A percentile compares a stretch with the other conserved stretches of the same genome.
Evolutionary conservation across 169 alveolate genomes (phyloP).

Genomic region (Plasmodium adleri): DNA sequence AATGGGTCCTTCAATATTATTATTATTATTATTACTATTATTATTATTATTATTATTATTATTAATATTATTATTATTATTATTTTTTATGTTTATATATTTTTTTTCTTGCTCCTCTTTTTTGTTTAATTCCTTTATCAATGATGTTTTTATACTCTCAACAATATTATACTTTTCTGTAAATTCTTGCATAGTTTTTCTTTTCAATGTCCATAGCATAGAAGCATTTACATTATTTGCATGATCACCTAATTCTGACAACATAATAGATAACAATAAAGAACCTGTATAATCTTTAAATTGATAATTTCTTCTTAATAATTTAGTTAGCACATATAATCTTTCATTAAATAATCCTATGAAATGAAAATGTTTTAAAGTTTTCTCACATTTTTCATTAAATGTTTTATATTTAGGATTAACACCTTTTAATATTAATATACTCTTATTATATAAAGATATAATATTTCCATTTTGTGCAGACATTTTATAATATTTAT

Average conservation of each 20-base stretch:
- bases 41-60: no score
- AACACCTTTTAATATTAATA: constrained; percentile 88
- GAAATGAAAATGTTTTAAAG: constrained; percentile 79
- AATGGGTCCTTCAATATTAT: neutral
- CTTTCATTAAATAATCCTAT: constrained; percentile 80
- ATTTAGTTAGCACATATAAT: constrained; percentile 54
- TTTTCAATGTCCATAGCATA: constrained; percentile 81
- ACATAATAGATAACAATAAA: constrained; percentile 83
- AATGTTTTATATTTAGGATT: constrained; percentile 81
- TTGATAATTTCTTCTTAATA: constrained; percentile 72
- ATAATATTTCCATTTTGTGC: constrained; percentile 89
- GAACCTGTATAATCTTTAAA: constrained; percentile 87
- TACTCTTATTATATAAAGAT: constrained; percentile 87
- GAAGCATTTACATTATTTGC: constrained; percentile 89
- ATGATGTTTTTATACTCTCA: neutral
- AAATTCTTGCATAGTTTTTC: constrained; percentile 58
- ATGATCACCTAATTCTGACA: constrained; percentile 90
- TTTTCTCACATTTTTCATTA: constrained; percentile 82
- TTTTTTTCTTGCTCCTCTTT: neutral
- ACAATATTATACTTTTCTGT: constrained; percentile 40
- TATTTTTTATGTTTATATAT: no score
- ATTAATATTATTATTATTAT: no score
- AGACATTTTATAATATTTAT: constrained; percentile 86
- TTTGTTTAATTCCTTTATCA: neutral
- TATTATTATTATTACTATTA: neutral